phyloP scores from a whole-genome alignment of 2,329 filamentous ascomycete species.

The Phaeosphaeriaceae sp. region DNA sequence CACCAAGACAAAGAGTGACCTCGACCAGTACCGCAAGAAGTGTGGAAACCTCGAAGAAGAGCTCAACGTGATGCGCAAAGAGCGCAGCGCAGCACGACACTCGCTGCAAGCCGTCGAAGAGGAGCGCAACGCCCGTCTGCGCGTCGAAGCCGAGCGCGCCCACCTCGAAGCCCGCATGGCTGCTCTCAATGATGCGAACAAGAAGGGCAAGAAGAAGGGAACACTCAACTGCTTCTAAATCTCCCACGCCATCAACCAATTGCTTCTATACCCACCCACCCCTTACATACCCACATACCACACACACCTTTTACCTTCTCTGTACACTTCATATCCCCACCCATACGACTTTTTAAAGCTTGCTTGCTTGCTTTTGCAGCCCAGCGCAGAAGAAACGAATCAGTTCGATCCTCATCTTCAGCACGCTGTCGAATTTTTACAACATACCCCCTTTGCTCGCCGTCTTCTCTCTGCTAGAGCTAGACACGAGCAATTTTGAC shows the following conservation, averaged over 20 bases:
- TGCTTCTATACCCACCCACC: too few species aligned
- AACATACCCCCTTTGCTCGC: slow-evolving; percentile 35
- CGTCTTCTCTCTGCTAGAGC: too few species aligned
- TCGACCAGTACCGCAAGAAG: slow-evolving; percentile 89
- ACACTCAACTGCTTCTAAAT: slow-evolving; percentile 94
- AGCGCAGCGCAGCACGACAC: slow-evolving; percentile 65
- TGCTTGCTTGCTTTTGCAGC: slow-evolving; percentile 28
- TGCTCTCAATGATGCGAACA: slow-evolving; percentile 80
- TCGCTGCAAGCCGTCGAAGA: slow-evolving; percentile 92
- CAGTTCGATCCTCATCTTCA: background rate
- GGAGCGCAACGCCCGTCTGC: slow-evolving; percentile 88
- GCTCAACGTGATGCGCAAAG: slow-evolving; percentile 68
- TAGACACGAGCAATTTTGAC: too few species aligned
- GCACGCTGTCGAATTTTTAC: slow-evolving; percentile 21
- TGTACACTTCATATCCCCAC: slow-evolving; percentile 30
- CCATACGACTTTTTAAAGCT: slow-evolving; percentile 13
- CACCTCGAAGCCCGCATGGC: slow-evolving; percentile 87
- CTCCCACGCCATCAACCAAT: slow-evolving; percentile 1
- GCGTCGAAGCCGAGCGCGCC: slow-evolving; percentile 85
- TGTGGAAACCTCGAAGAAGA: slow-evolving; percentile 76
- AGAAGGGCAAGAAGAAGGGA: slow-evolving; percentile 94
- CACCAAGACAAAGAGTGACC: slow-evolving; percentile 89
- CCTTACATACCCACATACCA: background rate
- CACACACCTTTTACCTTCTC: slow-evolving; percentile 13
- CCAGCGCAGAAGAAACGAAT: slow-evolving; percentile 10